These are phyloP conservation scores for Microcera coccophila DNA, from an alignment of 2,329 filamentous ascomycete genomes.

Conservation along the genomic window DNA sequence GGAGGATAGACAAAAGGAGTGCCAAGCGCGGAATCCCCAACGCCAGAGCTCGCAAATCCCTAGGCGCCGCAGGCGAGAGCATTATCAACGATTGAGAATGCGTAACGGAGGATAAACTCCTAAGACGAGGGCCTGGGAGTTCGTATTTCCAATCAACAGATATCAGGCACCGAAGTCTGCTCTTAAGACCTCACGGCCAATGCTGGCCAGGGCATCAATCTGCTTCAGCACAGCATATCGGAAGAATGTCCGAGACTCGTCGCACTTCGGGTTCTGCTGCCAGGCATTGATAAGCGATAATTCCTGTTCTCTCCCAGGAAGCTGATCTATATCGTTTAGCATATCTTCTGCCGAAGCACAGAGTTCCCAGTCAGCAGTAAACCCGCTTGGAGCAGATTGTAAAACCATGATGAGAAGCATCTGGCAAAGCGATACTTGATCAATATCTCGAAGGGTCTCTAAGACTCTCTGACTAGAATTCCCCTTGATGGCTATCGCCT, in stretches of 20 bases:
- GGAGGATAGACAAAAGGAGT: not conserved
- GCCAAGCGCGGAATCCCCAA: not conserved
- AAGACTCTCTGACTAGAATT: constrained; percentile 23
- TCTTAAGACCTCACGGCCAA: constrained; percentile 44
- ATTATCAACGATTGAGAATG: not conserved
- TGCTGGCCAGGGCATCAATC: constrained; percentile 42
- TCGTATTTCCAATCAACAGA: not conserved
- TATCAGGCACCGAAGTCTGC: constrained; percentile 34
- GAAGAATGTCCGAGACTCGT: constrained; percentile 45
- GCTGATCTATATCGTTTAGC: constrained; percentile 46
- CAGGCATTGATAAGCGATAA: constrained; percentile 43
- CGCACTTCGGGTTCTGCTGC: constrained; percentile 37
- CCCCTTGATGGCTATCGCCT: constrained; percentile 21
- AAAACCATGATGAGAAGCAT: constrained; percentile 48
- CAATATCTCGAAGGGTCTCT: constrained; percentile 39
- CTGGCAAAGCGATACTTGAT: constrained; percentile 53
- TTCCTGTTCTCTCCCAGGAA: constrained; percentile 45
- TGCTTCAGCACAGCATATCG: constrained; percentile 46
- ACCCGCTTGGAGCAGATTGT: constrained; percentile 38
- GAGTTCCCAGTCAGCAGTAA: constrained; percentile 46
- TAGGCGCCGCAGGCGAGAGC: not conserved
- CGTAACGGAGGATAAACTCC: not conserved
- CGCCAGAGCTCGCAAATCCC: not conserved
- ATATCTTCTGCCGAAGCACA: constrained; percentile 42
- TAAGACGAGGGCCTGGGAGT: too few relatives aligned